phyloP scores from a whole-genome alignment of 139 green algal species.

The Zygnema cylindricum region DNA sequence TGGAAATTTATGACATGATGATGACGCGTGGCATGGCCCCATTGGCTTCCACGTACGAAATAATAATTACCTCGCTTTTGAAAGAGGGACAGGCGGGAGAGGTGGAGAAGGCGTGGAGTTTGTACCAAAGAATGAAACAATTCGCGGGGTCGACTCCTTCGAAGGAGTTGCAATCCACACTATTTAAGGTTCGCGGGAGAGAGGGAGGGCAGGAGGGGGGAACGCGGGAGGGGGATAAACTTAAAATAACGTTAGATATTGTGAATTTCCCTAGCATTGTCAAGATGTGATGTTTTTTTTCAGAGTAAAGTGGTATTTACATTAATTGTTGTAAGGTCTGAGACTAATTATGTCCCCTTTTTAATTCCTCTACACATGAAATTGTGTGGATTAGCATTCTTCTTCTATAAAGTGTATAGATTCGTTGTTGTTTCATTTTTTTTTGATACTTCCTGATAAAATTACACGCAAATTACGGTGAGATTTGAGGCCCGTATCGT shows the following conservation, averaged over 20 bases:
- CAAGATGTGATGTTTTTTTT: no score
- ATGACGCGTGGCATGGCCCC: conserved; percentile 12
- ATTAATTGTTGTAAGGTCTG: no score
- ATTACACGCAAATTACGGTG: no score
- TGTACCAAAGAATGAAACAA: conserved; percentile 39
- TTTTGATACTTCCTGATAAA: background rate
- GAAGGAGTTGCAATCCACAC: background rate
- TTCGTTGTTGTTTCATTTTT: background rate
- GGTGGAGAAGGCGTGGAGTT: background rate
- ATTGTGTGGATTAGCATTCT: no score
- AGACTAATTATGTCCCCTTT: no score
- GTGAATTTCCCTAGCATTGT: no score
- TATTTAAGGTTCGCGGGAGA: conserved; percentile 23
- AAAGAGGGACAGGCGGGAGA: background rate
- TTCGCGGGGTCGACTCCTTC: conserved; percentile 3
- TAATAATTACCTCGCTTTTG: background rate
- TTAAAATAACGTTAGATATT: no score
- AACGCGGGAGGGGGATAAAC: no score
- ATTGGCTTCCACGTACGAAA: conserved; percentile 10
- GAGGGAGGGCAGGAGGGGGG: no score
- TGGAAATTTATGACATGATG: conserved; percentile 41
- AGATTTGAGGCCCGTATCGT: no score
- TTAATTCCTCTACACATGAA: no score
- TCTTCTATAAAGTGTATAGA: background rate
- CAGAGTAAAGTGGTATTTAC: no score